phyloP scores from a whole-genome alignment of 2,329 filamentous ascomycete genomes.

The Westerdykella ornata region DNA sequence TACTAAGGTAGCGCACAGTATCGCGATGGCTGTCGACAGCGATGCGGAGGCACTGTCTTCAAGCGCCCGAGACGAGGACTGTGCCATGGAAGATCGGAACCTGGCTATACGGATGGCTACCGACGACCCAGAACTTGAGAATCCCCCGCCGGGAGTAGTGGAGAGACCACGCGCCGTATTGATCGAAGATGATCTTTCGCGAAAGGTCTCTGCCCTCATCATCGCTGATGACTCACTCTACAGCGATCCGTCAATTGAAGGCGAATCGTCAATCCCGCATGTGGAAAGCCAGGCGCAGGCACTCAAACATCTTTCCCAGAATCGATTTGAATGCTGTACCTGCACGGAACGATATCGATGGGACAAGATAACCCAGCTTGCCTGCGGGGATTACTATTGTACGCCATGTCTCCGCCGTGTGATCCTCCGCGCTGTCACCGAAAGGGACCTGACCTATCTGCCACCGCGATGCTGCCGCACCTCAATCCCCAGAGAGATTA shows the following conservation, averaged over 20 bases:
- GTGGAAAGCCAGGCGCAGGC: slow-evolving; percentile 1
- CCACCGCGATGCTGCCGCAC: slow-evolving; percentile 7
- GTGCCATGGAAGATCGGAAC: slow-evolving; percentile 3
- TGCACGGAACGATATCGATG: slow-evolving; percentile 1
- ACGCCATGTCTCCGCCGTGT: slow-evolving; percentile 5
- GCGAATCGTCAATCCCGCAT: slow-evolving; percentile 1
- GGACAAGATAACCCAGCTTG: neutral
- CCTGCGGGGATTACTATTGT: slow-evolving; percentile 8
- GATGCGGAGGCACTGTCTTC: slow-evolving; percentile 5
- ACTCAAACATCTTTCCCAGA: slow-evolving; percentile 1
- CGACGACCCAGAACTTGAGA: slow-evolving; percentile 4
- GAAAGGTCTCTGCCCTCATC: neutral
- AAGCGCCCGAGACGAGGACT: neutral
- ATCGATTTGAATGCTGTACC: slow-evolving; percentile 1
- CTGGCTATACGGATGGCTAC: slow-evolving; percentile 2
- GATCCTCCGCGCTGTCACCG: slow-evolving; percentile 2
- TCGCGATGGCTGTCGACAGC: slow-evolving; percentile 4
- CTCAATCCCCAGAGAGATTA: slow-evolving; percentile 35
- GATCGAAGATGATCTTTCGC: slow-evolving; percentile 1
- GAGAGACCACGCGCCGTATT: slow-evolving; percentile 1
- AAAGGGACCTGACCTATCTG: slow-evolving; percentile 5
- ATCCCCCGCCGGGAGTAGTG: slow-evolving; percentile 2
- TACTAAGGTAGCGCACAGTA: slow-evolving; percentile 6
- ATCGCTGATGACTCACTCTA: neutral
- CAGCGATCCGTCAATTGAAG: neutral